Evolutionary conservation across 176 grass and related monocot species (phyloP).

Genomic region (Metroxylon sagu): DNA sequence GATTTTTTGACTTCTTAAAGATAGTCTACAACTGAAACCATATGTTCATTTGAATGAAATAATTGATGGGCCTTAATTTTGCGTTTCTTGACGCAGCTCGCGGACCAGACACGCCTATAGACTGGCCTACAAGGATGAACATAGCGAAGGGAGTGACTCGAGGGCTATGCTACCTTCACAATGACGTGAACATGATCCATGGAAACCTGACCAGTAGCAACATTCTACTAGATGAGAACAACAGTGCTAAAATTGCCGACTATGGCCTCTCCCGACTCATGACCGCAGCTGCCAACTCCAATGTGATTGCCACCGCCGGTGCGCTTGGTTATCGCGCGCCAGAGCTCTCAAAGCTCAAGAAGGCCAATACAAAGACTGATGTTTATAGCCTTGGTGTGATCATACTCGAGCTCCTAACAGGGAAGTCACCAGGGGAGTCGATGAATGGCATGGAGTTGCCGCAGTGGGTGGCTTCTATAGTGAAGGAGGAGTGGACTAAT

Average conservation of each 20-base stretch:
- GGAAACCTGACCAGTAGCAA: constrained; percentile 18
- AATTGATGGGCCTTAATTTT: not conserved
- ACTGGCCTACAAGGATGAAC: constrained; percentile 16
- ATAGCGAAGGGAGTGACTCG: constrained; percentile 19
- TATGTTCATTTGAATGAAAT: too few relatives aligned
- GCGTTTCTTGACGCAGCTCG: constrained; percentile 3
- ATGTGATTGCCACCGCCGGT: constrained; percentile 42
- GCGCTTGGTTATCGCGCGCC: constrained; percentile 68
- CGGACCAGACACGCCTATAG: constrained; percentile 2
- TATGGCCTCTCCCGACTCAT: constrained; percentile 77
- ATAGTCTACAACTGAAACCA: too few relatives aligned
- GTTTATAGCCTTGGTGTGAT: constrained; percentile 88
- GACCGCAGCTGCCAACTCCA: constrained; percentile 59
- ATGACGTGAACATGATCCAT: constrained; percentile 12
- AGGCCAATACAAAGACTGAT: constrained; percentile 59
- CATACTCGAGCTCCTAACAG: constrained; percentile 77
- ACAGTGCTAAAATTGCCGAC: constrained; percentile 6
- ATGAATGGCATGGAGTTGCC: constrained; percentile 75
- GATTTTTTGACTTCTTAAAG: too few relatives aligned
- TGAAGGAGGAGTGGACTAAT: constrained; percentile 86
- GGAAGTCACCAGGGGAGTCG: constrained; percentile 59
- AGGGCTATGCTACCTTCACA: constrained; percentile 11
- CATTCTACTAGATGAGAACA: constrained; percentile 6
- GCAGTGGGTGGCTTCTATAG: constrained; percentile 72
- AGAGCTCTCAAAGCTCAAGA: constrained; percentile 82